Evolutionary conservation across 169 alveolate species (phyloP).

Genomic region (Cryptosporidium viatorum): DNA sequence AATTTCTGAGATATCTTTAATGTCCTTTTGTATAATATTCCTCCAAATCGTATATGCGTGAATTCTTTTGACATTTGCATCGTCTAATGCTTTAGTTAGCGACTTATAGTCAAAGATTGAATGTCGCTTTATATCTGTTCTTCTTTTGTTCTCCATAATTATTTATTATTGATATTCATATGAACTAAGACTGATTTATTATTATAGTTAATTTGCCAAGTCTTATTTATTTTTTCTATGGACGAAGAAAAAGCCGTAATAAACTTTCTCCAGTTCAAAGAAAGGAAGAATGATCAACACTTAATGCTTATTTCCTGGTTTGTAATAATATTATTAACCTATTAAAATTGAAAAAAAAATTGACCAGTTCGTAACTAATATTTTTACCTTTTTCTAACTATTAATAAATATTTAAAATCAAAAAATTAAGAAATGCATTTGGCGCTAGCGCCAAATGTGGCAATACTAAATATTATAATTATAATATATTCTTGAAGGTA

Average conservation of each 20-base stretch:
- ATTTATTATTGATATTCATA: background rate
- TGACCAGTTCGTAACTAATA: background rate
- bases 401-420: background rate
- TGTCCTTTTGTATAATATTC: conserved; percentile 19
- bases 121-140: conserved; percentile 12
- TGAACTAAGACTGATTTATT: background rate
- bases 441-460: background rate
- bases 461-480: background rate
- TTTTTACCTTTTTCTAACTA: background rate
- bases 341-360: too few relatives aligned
- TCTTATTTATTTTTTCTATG: background rate
- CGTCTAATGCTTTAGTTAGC: conserved; percentile 2
- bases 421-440: background rate
- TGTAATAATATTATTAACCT: background rate
- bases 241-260: too few relatives aligned
- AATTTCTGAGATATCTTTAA: conserved; percentile 16
- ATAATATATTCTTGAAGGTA: background rate
- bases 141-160: conserved; percentile 30
- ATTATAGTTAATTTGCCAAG: too few relatives aligned
- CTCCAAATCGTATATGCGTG: conserved; percentile 66
- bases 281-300: too few relatives aligned
- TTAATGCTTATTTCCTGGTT: too few relatives aligned
- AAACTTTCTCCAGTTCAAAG: too few relatives aligned
- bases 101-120: conserved; percentile 62
- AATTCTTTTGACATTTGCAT: conserved; percentile 21